Evolutionary conservation across 2,329 filamentous ascomycete genomes (phyloP), one percentile per base, ranked within the genome.

Genomic region (Fonsecaea nubica): DNA sequence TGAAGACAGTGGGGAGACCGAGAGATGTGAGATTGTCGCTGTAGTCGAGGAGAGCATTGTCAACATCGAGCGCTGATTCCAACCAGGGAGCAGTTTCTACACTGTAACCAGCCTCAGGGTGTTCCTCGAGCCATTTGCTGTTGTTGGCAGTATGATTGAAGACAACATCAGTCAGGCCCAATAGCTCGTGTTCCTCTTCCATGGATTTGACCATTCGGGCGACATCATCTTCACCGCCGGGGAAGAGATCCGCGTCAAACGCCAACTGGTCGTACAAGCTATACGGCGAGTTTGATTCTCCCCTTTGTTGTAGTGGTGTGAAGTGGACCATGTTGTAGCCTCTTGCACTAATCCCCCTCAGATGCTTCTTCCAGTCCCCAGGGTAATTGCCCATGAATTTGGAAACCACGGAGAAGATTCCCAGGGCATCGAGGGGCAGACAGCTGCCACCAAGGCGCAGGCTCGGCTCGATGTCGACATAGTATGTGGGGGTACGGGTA

Each of bases 261-360:
- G 85, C 84, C 25, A 96, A 84, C 81, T 99, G 96, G 75, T 99
- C 92, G 77, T 91, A 97, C 74, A 99, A 87, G 78, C 95, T 99
- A 83, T 98, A 99, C 0, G 95, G 95, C 1, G 95, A 99, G 76
- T 99, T 97, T 60, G 95, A 99, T 53, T 84, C 85, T 64, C 95
- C 95, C 66, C 95, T 89, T 65, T 90, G 85, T 84, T 96, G 95
- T 71, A 99, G 83, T 9, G 95, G 95, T 1, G 95, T 97, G 78
- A 99, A 99, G 79, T 99, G 95, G 67, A 99, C 89, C 93, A 98
- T 97, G 81, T 99, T 99, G 84, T 99, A 99, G 54, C 93, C 93
- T 68, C 95, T 87, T 74, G 91, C 88, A 76, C 92, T 91, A 77
- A 99, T 97, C 33, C 95, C 93, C 64, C 86, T 85, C 64, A 99